phyloP scores from a whole-genome alignment of 768 basidiomycete species.

The Cystofilobasidium bisporidii region DNA sequence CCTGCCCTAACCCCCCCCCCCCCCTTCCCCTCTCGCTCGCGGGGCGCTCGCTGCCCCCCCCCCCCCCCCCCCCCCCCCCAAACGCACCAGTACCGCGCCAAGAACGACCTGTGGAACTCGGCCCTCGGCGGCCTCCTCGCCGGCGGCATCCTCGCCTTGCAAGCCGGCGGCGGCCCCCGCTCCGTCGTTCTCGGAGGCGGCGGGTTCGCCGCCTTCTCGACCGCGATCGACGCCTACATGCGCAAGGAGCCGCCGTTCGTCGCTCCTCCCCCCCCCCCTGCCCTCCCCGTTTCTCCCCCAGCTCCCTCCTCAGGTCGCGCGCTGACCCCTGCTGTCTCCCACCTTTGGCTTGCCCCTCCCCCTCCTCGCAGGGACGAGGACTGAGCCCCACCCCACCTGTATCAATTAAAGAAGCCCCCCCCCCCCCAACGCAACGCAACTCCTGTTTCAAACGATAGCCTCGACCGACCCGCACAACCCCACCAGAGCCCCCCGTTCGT shows the following conservation, averaged over 20 bases:
- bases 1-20: background rate
- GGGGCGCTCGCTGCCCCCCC: background rate
- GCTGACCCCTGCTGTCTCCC: too few species aligned
- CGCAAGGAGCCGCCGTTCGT: conserved; percentile 29
- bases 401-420: too few species aligned
- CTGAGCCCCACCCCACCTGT: too few species aligned
- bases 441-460: too few species aligned
- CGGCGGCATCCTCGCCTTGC: conserved; percentile 76
- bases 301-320: background rate
- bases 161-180: conserved; percentile 61
- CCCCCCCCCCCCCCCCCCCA: background rate
- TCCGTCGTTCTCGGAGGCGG: conserved; percentile 78
- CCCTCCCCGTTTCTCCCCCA: background rate
- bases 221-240: conserved; percentile 61
- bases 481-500: too few species aligned
- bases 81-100: conserved; percentile 73
- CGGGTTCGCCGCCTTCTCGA: conserved; percentile 88
- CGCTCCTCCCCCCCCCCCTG: background rate
- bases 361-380: too few species aligned
- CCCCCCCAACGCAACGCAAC: too few species aligned
- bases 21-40: background rate
- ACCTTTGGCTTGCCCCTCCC: too few species aligned
- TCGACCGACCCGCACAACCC: too few species aligned
- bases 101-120: conserved; percentile 88
- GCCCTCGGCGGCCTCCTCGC: conserved; percentile 77